Evolutionary conservation across 2,329 filamentous ascomycete genomes (phyloP), one percentile per base, ranked within the genome.

Genomic region (Colletotrichum chrysophilum): DNA sequence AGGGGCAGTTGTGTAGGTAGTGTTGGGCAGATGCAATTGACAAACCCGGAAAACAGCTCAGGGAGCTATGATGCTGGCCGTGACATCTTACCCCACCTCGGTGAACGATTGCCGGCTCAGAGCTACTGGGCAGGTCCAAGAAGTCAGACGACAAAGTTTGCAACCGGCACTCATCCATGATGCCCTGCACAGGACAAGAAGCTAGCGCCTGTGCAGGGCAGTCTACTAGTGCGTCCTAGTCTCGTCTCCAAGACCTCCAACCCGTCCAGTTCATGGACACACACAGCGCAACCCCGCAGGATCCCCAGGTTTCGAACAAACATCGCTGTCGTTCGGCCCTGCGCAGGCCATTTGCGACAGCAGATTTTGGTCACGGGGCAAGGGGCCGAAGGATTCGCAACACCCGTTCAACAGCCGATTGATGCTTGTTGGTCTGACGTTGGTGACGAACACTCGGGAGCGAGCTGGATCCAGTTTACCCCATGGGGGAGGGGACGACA

Each of bases 201-300:
- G 30, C 24, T 58, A 56, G 55, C 36, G 55, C 28, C 68, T 75
- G 72, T 14, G 26, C 36, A 67, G 72, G 58, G 24, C 43, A 70
- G 9, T 24, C 24, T 34, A 34, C 43, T 71, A 73, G 65, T 28
- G 65, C 13, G 55, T 62, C 16, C 30, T 52, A 34, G 60, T 38
- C 32, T 24, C 24, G 7, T 32, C 26, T 60, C 56, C n/a, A 21
- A 34, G 30, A 21, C 58, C 7, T 28, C 18, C 16, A 68, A 61
- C n/a, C 28, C 21, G 6, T 21, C n/a, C 26, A 18, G 66, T 48
- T 58, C 43, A 10, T 72, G 28, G 28, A 38, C 68, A 75, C 60
- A 71, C 61, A 66, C 72, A 71, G 72, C 52, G 68, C 68, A 62
- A 30, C 67, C 66, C 71, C 66, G 32, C 58, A 65, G 26, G n/a